phyloP scores from a whole-genome alignment of 2,329 filamentous ascomycete species.

The Calonectria crousiana region DNA sequence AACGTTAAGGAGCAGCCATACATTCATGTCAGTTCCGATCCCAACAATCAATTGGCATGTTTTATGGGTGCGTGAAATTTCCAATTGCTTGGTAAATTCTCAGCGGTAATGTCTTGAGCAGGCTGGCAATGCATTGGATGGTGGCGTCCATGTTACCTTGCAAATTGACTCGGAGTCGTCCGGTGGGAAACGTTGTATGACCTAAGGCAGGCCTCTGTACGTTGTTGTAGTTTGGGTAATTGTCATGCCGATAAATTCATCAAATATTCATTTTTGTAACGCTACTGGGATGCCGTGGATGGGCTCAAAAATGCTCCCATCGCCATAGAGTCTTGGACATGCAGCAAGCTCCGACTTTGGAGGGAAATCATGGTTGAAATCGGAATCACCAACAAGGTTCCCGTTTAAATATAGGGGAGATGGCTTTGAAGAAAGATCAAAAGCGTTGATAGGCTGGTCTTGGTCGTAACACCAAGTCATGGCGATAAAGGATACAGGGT shows the following conservation, averaged over 20 bases:
- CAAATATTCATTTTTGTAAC: too few species aligned
- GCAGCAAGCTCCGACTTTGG: too few species aligned
- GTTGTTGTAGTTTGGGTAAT: not conserved
- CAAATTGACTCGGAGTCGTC: not conserved
- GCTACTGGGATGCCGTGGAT: conserved; percentile 21
- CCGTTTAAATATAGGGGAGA: not conserved
- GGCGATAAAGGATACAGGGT: too few species aligned
- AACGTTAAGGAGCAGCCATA: not conserved
- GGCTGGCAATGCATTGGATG: not conserved
- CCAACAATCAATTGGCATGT: not conserved
- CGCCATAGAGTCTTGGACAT: not conserved
- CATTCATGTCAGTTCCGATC: not conserved
- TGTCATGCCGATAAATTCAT: not conserved
- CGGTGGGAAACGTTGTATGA: not conserved
- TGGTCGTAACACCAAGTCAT: not conserved
- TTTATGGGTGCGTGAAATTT: too few species aligned
- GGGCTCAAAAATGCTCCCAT: conserved; percentile 16
- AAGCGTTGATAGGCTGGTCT: not conserved
- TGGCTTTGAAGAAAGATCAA: not conserved
- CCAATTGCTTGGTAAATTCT: not conserved
- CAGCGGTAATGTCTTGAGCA: too few species aligned
- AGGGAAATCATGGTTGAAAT: not conserved
- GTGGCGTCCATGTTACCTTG: not conserved
- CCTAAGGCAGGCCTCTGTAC: not conserved
- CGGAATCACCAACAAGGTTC: too few species aligned